Conservation (phyloP, 257 asterid genomes). For the Datura wrightii region DNA sequence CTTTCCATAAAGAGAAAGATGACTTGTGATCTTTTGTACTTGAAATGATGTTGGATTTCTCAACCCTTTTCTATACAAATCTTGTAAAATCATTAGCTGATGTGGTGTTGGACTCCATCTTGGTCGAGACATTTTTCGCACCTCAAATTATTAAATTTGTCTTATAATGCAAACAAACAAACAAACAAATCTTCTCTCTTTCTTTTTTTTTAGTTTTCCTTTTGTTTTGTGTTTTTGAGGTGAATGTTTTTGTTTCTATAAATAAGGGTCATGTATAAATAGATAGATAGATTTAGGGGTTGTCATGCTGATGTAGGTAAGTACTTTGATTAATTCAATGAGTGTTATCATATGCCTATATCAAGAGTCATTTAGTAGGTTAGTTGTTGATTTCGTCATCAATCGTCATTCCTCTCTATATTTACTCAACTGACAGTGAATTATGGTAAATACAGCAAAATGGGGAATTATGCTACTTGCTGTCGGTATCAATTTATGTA, state of each 20-base stretch:
- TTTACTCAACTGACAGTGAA: background rate
- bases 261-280: background rate
- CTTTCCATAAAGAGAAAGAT: constrained; percentile 65
- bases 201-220: too few relatives aligned
- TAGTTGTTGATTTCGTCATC: constrained; percentile 26
- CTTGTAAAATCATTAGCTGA: constrained; percentile 79
- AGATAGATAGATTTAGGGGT: background rate
- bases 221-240: background rate
- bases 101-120: constrained; percentile 92
- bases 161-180: too few relatives aligned
- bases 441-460: too few relatives aligned
- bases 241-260: background rate
- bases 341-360: background rate
- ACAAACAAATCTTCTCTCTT: too few relatives aligned
- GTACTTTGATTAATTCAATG: background rate
- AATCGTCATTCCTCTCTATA: background rate
- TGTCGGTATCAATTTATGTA: too few relatives aligned
- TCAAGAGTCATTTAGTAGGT: constrained; percentile 20
- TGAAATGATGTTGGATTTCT: constrained; percentile 71
- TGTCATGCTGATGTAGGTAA: constrained; percentile 17
- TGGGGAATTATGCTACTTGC: background rate
- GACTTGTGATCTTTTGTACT: constrained; percentile 75
- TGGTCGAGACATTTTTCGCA: constrained; percentile 49
- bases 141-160: too few relatives aligned
- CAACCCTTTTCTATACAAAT: constrained; percentile 68